These are phyloP conservation scores for Lachancea cidri DNA, from an alignment of 805 yeast species.

Conservation along the genomic window DNA sequence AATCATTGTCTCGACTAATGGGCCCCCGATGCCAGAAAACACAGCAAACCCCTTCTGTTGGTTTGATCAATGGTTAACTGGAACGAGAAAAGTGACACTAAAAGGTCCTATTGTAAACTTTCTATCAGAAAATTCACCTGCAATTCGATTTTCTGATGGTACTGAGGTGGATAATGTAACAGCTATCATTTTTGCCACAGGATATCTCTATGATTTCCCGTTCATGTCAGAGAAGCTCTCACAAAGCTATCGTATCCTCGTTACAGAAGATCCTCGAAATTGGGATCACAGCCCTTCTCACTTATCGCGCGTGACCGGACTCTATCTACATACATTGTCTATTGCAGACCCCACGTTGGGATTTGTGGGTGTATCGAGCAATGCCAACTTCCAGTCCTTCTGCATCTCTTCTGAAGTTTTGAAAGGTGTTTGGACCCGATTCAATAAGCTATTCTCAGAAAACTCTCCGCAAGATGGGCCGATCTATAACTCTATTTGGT, in stretches of 20 bases:
- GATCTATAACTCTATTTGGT: constrained; percentile 17
- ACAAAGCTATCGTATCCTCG: constrained; percentile 13
- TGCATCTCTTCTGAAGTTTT: constrained; percentile 17
- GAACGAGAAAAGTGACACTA: constrained; percentile 26
- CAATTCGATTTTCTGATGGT: constrained; percentile 31
- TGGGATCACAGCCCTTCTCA: constrained; percentile 13
- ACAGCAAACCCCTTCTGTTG: constrained; percentile 40
- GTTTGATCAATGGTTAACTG: constrained; percentile 34
- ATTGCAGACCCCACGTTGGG: constrained; percentile 43
- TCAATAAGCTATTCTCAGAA: constrained; percentile 10
- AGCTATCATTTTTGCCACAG: constrained; percentile 44
- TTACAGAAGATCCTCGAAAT: constrained; percentile 16
- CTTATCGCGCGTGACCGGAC: constrained; percentile 34
- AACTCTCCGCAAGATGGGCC: constrained; percentile 14
- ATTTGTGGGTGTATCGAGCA: constrained; percentile 36
- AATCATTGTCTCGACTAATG: constrained; percentile 62
- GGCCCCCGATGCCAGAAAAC: constrained; percentile 39
- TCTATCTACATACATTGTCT: constrained; percentile 44
- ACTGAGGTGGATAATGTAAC: constrained; percentile 30
- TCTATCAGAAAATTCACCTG: constrained; percentile 15
- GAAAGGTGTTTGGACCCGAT: constrained; percentile 14
- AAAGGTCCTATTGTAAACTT: constrained; percentile 33
- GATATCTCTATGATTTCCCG: constrained; percentile 34
- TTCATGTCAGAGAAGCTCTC: constrained; percentile 13
- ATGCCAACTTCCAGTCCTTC: constrained; percentile 20